Conservation (phyloP, 2,329 filamentous ascomycete species). For the Knoxdaviesia capensis region DNA sequence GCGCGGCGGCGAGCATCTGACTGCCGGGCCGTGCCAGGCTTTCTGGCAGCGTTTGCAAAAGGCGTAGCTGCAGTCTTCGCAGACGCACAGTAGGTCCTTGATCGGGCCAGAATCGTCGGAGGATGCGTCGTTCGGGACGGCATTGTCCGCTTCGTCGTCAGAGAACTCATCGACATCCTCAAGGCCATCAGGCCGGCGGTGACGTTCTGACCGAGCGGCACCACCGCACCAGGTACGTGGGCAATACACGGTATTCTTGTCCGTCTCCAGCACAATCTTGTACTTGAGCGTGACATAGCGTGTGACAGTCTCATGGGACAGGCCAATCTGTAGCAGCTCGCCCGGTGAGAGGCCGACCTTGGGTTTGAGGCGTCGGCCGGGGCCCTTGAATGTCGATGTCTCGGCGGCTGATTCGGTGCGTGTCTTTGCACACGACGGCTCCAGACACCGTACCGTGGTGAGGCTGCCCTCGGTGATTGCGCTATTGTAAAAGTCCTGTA, state of each 20-base stretch:
- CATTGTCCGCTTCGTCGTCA: conserved; percentile 10
- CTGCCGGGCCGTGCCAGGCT: conserved; percentile 85
- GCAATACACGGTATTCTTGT: conserved; percentile 84
- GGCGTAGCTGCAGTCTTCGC: conserved; percentile 73
- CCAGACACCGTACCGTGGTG: conserved; percentile 56
- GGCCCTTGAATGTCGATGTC: conserved; percentile 3
- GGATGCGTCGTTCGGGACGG: no score
- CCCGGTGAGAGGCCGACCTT: conserved; percentile 58
- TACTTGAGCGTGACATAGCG: conserved; percentile 82
- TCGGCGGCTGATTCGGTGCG: conserved; percentile 13
- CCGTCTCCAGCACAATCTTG: conserved; percentile 78
- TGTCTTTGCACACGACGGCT: conserved; percentile 57
- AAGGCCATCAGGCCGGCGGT: conserved; percentile 49
- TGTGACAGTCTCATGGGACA: conserved; percentile 52
- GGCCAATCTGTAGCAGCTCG: conserved; percentile 61
- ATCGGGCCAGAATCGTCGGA: no score
- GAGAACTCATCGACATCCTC: conserved; percentile 33
- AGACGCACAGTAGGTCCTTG: conserved; percentile 51
- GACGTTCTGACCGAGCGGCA: conserved; percentile 56
- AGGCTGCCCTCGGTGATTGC: conserved; percentile 77
- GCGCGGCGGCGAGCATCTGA: conserved; percentile 45
- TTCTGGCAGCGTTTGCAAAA: conserved; percentile 55
- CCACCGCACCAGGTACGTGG: conserved; percentile 85
- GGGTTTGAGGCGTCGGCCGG: conserved; percentile 23
- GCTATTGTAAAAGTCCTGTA: conserved; percentile 76